Percentiles rank a stretch among this genome's conserved stretches.
phyloP scores from a whole-genome alignment of 2,329 filamentous ascomycete genomes.

The Fusarium newnesense region DNA sequence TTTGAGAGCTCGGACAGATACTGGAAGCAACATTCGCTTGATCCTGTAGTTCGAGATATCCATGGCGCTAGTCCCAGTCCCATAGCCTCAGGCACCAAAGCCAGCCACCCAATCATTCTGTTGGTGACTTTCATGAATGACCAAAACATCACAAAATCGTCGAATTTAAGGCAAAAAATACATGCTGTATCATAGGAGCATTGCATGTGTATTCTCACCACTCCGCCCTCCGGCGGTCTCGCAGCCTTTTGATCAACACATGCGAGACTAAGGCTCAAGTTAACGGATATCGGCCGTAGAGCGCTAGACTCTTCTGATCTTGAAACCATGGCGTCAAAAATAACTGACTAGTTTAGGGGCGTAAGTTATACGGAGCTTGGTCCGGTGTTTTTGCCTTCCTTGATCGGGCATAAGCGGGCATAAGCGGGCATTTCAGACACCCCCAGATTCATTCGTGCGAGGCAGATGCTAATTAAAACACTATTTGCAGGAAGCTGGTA shows the following conservation, averaged over 20 bases:
- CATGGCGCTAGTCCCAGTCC: not conserved
- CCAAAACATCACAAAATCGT: not conserved
- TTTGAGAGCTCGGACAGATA: accelerated
- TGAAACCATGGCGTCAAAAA: not conserved
- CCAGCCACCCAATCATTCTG: not conserved
- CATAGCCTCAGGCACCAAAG: not conserved
- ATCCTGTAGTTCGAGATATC: not conserved
- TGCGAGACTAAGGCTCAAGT: not conserved
- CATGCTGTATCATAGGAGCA: not conserved
- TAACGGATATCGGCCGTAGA: not conserved
- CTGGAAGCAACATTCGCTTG: not conserved
- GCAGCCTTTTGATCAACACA: not conserved
- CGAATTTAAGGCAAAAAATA: accelerated
- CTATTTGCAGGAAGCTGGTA: not conserved
- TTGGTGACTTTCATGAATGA: not conserved
- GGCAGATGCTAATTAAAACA: not conserved
- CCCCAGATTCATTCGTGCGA: not conserved
- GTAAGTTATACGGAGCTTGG: accelerated
- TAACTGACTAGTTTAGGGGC: too few species aligned
- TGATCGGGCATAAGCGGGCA: not conserved
- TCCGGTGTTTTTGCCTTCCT: not conserved
- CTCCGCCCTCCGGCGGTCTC: not conserved
- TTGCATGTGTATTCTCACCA: not conserved
- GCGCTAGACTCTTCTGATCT: not conserved
- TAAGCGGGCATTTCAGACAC: too few species aligned